Percentiles rank a stretch among this genome's conserved stretches.
Evolutionary conservation across 345 rosid species (phyloP).

Genomic region (Eutrema yunnanense): DNA sequence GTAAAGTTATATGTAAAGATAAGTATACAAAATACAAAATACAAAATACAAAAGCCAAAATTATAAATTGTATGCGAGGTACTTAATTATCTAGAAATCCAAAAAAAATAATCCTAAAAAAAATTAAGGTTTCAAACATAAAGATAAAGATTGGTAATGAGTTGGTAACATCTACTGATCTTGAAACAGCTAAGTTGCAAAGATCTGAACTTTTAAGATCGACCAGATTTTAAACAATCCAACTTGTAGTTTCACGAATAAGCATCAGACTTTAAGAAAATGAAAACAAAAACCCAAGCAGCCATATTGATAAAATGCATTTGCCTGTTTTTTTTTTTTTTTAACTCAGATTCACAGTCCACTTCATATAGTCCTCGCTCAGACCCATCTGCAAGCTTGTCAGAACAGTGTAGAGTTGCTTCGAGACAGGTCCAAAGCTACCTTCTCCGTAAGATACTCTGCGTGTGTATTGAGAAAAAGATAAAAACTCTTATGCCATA

Average conservation of each 20-base stretch:
- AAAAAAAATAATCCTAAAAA: no score
- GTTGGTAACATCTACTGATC: conserved; percentile 6
- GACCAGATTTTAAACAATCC: conserved; percentile 3
- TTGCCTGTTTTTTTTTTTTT: neutral
- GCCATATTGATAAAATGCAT: neutral
- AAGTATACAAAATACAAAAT: no score
- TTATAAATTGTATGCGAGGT: no score
- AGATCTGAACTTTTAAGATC: neutral
- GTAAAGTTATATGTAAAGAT: no score
- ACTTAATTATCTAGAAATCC: no score
- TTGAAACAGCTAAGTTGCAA: neutral
- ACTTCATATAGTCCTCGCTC: conserved; percentile 69
- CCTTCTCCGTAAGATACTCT: conserved; percentile 65
- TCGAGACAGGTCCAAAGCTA: conserved; percentile 61
- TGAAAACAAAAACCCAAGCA: neutral
- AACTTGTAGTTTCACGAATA: neutral
- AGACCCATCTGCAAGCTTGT: conserved; percentile 94
- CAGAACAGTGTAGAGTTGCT: conserved; percentile 58
- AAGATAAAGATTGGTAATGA: neutral
- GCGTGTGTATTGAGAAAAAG: neutral
- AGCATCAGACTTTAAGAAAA: neutral
- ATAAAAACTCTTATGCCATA: neutral
- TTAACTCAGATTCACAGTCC: conserved; percentile 66
- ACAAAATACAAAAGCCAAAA: no score
- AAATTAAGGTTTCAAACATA: neutral